Conservation (phyloP, 306 rosid genomes). For the Parietaria judaica region DNA sequence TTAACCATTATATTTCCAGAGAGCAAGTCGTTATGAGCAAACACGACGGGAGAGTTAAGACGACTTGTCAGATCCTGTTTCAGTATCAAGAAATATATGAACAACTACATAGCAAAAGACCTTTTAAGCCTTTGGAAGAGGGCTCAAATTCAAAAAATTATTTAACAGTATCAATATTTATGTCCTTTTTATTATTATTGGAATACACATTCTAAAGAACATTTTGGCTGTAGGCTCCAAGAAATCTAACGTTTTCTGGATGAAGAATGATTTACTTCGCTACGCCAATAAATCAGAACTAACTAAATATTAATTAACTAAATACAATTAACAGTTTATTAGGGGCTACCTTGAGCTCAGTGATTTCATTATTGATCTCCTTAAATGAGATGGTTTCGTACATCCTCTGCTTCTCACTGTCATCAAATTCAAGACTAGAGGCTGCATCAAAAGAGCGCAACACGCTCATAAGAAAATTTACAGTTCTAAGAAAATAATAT, state of each 20-base stretch:
- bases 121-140: neutral
- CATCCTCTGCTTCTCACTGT: slow-evolving; percentile 44
- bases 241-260: slow-evolving; percentile 5
- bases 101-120: slow-evolving; percentile 13
- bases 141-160: neutral
- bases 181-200: neutral
- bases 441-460: slow-evolving; percentile 38
- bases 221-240: slow-evolving; percentile 5
- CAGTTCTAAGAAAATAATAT: neutral
- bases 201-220: neutral
- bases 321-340: neutral
- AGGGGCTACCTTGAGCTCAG: slow-evolving; percentile 57
- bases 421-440: slow-evolving; percentile 65
- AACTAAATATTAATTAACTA: too few relatives aligned
- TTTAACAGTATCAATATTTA: slow-evolving; percentile 3
- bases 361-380: slow-evolving; percentile 52
- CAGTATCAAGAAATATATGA: slow-evolving; percentile 29
- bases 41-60: slow-evolving; percentile 68
- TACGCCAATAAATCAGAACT: neutral
- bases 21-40: slow-evolving; percentile 86
- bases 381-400: slow-evolving; percentile 52
- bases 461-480: slow-evolving; percentile 16
- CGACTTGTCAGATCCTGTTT: slow-evolving; percentile 63
- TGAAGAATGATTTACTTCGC: slow-evolving; percentile 2
- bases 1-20: slow-evolving; percentile 90